phyloP scores from a whole-genome alignment of 2,329 filamentous ascomycete genomes.

The Didymella glomerata region DNA sequence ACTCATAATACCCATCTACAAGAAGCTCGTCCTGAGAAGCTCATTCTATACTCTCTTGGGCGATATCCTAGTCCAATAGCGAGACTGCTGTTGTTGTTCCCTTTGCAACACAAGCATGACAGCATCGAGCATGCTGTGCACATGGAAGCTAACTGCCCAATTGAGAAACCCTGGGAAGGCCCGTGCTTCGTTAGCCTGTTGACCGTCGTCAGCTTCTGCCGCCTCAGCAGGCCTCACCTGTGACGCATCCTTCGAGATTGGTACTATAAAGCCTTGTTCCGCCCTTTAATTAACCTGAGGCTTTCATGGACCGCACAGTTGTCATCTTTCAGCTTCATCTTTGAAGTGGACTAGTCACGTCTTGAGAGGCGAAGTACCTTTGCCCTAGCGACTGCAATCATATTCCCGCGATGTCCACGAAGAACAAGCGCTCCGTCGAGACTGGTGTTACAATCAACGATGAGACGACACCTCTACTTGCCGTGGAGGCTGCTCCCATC shows the following conservation, averaged over 20 bases:
- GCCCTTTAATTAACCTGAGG: not conserved
- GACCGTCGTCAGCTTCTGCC: slow-evolving; percentile 4
- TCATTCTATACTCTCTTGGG: too few relatives aligned
- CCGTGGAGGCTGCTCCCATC: slow-evolving; percentile 28
- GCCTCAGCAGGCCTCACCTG: not conserved
- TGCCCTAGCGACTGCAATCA: not conserved
- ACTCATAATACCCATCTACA: not conserved
- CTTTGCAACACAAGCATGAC: not conserved
- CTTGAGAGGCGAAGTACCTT: not conserved
- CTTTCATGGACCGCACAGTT: not conserved
- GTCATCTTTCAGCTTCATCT: not conserved
- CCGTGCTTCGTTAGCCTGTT: slow-evolving; percentile 5
- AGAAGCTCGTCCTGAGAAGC: too few relatives aligned
- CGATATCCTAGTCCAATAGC: not conserved
- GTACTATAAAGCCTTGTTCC: slow-evolving; percentile 2
- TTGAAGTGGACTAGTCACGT: not conserved
- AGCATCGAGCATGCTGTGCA: not conserved
- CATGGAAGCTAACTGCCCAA: slow-evolving; percentile 5
- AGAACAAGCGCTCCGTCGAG: not conserved
- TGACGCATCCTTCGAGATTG: slow-evolving; percentile 8
- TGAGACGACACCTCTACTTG: slow-evolving; percentile 44
- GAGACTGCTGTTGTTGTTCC: not conserved
- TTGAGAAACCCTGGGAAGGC: slow-evolving; percentile 2
- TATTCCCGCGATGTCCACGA: not conserved
- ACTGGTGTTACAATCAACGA: slow-evolving; percentile 18